These are phyloP conservation scores for Saccharomycopsis amapae DNA, from an alignment of 805 yeast genomes.

Conservation along the genomic window DNA sequence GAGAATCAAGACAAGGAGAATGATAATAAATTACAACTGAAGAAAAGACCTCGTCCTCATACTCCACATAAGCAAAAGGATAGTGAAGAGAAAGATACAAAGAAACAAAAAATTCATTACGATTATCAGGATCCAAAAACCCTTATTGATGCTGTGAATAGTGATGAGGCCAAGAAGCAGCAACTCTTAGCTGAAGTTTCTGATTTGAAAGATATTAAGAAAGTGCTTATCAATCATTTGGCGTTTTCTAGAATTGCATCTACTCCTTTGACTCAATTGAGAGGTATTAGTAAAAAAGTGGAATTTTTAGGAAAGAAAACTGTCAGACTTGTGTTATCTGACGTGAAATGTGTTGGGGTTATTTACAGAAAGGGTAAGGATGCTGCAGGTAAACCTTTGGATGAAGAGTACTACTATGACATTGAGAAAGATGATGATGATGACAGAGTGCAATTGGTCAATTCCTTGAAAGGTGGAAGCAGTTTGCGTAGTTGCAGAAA, in stretches of 20 bases:
- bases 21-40: background rate
- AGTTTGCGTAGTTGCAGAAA: conserved; percentile 83
- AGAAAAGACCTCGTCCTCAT: background rate
- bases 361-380: conserved; percentile 88
- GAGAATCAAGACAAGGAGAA: background rate
- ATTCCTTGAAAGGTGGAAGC: conserved; percentile 68
- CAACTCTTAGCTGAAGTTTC: conserved; percentile 9
- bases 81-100: background rate
- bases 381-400: conserved; percentile 92
- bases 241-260: conserved; percentile 87
- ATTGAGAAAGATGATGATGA: conserved; percentile 73
- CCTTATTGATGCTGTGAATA: conserved; percentile 21
- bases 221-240: conserved; percentile 70
- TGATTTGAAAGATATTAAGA: conserved; percentile 46
- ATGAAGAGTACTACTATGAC: conserved; percentile 88
- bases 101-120: conserved; percentile 11
- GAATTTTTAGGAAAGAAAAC: conserved; percentile 26
- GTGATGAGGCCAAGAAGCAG: conserved; percentile 14
- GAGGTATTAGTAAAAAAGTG: conserved; percentile 47
- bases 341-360: conserved; percentile 66
- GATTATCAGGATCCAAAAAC: conserved; percentile 22
- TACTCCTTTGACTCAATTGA: conserved; percentile 72
- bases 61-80: too few relatives aligned
- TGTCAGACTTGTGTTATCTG: conserved; percentile 38
- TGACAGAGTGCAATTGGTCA: conserved; percentile 63